A percentile compares a stretch with the other conserved stretches of the same genome.
phyloP scores from a whole-genome alignment of 2,329 filamentous ascomycete species.

The Domatiomyces globalis region DNA sequence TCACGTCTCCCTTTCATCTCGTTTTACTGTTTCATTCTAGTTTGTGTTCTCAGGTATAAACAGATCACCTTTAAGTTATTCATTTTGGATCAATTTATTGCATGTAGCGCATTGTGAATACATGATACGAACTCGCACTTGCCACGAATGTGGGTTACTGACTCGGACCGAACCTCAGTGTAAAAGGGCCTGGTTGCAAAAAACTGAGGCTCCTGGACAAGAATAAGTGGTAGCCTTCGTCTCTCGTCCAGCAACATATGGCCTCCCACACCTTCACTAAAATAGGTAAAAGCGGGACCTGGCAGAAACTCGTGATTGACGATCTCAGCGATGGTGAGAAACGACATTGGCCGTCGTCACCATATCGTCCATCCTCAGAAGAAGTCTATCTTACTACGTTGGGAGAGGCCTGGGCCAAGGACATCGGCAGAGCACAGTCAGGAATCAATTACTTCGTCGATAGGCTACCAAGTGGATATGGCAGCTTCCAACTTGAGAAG shows the following conservation, averaged over 20 bases:
- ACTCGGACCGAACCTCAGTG: not conserved
- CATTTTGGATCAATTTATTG: too few relatives aligned
- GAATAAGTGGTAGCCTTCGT: not conserved
- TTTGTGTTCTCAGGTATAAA: too few relatives aligned
- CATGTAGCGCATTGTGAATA: too few relatives aligned
- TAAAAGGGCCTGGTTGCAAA: not conserved
- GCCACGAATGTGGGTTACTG: too few relatives aligned
- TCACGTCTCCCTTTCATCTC: too few relatives aligned
- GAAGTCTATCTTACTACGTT: slow-evolving; percentile 35
- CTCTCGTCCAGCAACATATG: not conserved
- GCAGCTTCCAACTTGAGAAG: slow-evolving; percentile 37
- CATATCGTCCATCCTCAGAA: slow-evolving; percentile 27
- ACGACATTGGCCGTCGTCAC: slow-evolving; percentile 24
- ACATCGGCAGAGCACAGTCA: slow-evolving; percentile 19
- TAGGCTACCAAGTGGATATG: slow-evolving; percentile 40
- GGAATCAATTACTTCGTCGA: slow-evolving; percentile 37
- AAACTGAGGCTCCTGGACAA: not conserved
- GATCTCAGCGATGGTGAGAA: slow-evolving; percentile 27
- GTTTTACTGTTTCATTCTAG: too few relatives aligned
- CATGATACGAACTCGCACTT: too few relatives aligned
- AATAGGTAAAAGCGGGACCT: not conserved
- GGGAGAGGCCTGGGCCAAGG: slow-evolving; percentile 35
- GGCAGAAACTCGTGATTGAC: slow-evolving; percentile 8
- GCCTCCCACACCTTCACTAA: not conserved
- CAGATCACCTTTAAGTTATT: too few relatives aligned